phyloP scores from a whole-genome alignment of 768 basidiomycete species.

The Mycena sanguinolenta region DNA sequence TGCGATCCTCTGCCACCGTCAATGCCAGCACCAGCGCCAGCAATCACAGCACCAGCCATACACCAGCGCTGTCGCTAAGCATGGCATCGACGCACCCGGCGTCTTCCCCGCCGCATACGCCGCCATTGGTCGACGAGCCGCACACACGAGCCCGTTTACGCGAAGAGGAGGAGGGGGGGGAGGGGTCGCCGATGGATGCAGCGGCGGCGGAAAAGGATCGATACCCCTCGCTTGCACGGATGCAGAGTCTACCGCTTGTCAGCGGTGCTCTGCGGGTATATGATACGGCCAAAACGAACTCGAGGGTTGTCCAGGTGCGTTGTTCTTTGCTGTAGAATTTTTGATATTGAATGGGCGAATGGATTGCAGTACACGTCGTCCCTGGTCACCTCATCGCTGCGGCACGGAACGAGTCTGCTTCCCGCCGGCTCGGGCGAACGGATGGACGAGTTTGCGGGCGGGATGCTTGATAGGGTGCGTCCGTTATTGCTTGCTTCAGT shows the following conservation, averaged over 20 bases:
- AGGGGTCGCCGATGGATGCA: neutral
- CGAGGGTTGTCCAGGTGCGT: conserved; percentile 85
- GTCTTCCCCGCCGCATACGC: conserved; percentile 30
- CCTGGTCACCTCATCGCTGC: conserved; percentile 83
- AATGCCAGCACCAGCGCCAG: conserved; percentile 27
- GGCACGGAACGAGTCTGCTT: conserved; percentile 84
- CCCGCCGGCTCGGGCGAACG: conserved; percentile 76
- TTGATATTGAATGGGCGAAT: neutral
- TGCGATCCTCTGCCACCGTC: conserved; percentile 55
- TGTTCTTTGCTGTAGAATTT: neutral
- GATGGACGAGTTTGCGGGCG: conserved; percentile 89
- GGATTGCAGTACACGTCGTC: conserved; percentile 81
- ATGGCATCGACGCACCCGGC: conserved; percentile 26
- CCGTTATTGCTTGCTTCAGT: conserved; percentile 9
- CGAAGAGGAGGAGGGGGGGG: neutral
- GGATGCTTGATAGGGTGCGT: conserved; percentile 87
- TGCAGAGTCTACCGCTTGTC: conserved; percentile 80
- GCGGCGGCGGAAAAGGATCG: conserved; percentile 22
- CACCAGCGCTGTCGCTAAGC: conserved; percentile 29
- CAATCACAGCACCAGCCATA: conserved; percentile 39
- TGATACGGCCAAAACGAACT: conserved; percentile 87
- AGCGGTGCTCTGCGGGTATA: conserved; percentile 80
- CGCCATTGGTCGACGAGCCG: conserved; percentile 5
- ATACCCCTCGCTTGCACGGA: conserved; percentile 60
- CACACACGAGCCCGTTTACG: too few relatives aligned